phyloP scores from a whole-genome alignment of 129 eudicot species.

The Flaveria trinervia region DNA sequence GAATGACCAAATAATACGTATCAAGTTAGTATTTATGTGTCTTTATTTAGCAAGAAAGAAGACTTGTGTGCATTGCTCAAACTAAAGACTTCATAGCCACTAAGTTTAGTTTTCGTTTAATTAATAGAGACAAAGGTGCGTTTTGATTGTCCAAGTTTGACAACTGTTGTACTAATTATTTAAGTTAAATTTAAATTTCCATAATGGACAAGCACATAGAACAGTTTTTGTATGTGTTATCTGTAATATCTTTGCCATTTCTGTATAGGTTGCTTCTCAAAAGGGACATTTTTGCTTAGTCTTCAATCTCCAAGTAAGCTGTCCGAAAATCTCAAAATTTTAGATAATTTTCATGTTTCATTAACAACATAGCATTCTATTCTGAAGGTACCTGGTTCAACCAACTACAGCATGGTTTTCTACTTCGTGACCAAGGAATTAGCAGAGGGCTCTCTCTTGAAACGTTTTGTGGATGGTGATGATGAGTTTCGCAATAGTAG shows the following conservation, averaged over 20 bases:
- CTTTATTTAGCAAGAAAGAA: background rate
- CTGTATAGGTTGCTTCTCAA: conserved; percentile 79
- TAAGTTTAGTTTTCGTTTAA: background rate
- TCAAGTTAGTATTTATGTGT: background rate
- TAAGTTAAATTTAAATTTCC: background rate
- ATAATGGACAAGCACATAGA: background rate
- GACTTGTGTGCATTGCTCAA: background rate
- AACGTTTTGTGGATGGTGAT: conserved; percentile 98
- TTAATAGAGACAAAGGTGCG: background rate
- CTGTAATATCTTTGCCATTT: conserved; percentile 19
- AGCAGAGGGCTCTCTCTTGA: conserved; percentile 79
- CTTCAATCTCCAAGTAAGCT: conserved; percentile 88
- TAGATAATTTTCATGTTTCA: conserved; percentile 7
- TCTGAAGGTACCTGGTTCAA: conserved; percentile 89
- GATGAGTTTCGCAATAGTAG: conserved; percentile 98
- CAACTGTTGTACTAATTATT: background rate
- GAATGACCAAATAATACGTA: background rate
- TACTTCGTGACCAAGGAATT: conserved; percentile 76
- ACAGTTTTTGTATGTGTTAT: background rate
- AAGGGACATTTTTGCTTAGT: conserved; percentile 82
- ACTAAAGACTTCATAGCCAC: conserved; percentile 2
- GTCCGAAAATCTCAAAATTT: conserved; percentile 11
- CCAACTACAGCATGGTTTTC: conserved; percentile 96
- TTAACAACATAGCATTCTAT: conserved; percentile 14
- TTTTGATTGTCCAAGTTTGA: background rate